These are phyloP conservation scores for Zychaea mexicana DNA, from an alignment of 371 early-diverging fungal genomes.

Conservation along the genomic window DNA sequence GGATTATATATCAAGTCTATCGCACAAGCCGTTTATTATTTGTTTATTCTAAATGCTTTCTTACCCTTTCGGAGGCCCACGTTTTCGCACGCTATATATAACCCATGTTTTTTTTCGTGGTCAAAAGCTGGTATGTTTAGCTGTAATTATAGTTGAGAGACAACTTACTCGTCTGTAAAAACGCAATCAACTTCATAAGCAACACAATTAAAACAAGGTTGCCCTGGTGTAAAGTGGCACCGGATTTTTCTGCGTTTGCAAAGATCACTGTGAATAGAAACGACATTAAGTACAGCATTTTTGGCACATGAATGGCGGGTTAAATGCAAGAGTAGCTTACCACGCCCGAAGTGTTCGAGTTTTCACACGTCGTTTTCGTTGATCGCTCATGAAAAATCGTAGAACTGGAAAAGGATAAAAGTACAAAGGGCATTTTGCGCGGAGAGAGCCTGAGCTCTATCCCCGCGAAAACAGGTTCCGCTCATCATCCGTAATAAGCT, in stretches of 20 bases:
- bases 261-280: conserved; percentile 25
- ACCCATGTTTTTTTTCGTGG: background rate
- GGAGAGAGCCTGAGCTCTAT: too few species aligned
- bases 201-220: conserved; percentile 34
- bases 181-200: conserved; percentile 29
- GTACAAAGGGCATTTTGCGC: too few species aligned
- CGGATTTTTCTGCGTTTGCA: conserved; percentile 36
- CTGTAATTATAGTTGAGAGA: background rate
- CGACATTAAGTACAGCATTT: background rate
- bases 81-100: conserved; percentile 22
- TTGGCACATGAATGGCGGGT: background rate
- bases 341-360: conserved; percentile 26
- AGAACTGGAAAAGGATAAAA: background rate
- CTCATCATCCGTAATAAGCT: too few species aligned
- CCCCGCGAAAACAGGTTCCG: too few species aligned
- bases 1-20: background rate
- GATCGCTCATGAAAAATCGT: background rate
- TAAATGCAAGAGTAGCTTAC: conserved; percentile 7
- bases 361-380: background rate
- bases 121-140: background rate
- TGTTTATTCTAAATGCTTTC: too few species aligned
- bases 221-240: conserved; percentile 29
- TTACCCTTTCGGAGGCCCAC: conserved; percentile 43
- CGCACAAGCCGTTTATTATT: too few species aligned
- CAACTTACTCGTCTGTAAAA: conserved; percentile 19